Evolutionary conservation across 352 stramenopile genomes (phyloP), one percentile per base, ranked within the genome.

Genomic region (Globisporangium lucens): DNA sequence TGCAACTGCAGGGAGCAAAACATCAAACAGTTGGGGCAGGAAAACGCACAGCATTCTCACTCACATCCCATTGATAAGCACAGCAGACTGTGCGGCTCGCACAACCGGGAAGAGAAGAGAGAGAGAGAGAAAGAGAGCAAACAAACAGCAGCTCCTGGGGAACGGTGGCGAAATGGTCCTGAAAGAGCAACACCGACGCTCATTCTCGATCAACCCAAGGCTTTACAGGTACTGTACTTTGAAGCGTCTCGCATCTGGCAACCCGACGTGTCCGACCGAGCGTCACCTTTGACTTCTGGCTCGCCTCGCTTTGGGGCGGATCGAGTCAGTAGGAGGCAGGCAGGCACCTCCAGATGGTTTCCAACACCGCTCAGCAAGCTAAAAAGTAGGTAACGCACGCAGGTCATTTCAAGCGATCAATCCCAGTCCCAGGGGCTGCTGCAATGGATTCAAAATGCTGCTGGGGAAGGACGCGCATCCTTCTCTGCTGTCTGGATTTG

Each of bases 341-440:
- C 12, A 20, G 38, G 43, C 43, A 51, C 17, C 43, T 51, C 43
- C 43, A 51, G 8, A 51, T 51, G 43, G 43, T 24, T 51, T 51
- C 22, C 43, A 51, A n/a, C 43, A 51, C 43, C 6, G 24, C 43
- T 51, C 17, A 51, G 22, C 17, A 51, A 6, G 43, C 17, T 12
- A n/a, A 51, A 51, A 51, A 51, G 43, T 10, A 51, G 43, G 20
- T 62, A 62, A 62, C 36, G 56, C 53, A 38, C 30, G 2, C 13
- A 3, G 13, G 8, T 56, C 49, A 12, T 33, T 17, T 36, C 35
- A 24, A 7, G 15, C 20, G 13, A 20, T 9, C 7, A 30, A 10
- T 8, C 22, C 12, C 20, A 27, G 35, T 51, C 56, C 27, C 56
- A 62, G 10, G n/a, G 8, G 56, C 35, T 51, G 36, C 10, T 30